phyloP scores from a whole-genome alignment of 345 rosid genomes.

The Reutealis trisperma region DNA sequence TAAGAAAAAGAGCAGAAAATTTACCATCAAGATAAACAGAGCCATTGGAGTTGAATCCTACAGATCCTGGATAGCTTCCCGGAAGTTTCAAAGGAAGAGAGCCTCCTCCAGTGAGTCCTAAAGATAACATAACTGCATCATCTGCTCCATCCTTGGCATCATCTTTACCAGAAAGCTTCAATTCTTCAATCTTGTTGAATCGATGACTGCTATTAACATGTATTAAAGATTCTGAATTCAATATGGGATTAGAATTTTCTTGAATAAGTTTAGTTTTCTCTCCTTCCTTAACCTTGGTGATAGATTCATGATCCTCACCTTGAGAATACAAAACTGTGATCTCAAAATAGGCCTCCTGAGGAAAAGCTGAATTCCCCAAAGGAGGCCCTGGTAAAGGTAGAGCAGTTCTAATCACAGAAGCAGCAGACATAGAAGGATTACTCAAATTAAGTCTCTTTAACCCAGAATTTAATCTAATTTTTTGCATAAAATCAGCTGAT shows the following conservation, averaged over 20 bases:
- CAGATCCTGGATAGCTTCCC: conserved; percentile 77
- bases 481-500: conserved; percentile 76
- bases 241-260: conserved; percentile 33
- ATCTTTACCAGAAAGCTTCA: conserved; percentile 39
- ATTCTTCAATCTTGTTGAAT: conserved; percentile 43
- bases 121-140: conserved; percentile 42
- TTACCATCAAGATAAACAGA: conserved; percentile 86
- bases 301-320: conserved; percentile 24
- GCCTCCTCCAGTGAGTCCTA: conserved; percentile 70
- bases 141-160: conserved; percentile 30
- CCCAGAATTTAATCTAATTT: conserved; percentile 63
- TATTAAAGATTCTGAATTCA: conserved; percentile 52
- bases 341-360: conserved; percentile 93
- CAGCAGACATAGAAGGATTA: conserved; percentile 37
- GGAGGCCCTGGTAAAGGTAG: conserved; percentile 92
- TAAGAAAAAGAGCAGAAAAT: background rate
- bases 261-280: conserved; percentile 68
- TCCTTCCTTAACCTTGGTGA: conserved; percentile 43
- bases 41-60: conserved; percentile 87
- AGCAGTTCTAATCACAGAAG: conserved; percentile 66
- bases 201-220: conserved; percentile 34
- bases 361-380: conserved; percentile 69
- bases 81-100: conserved; percentile 62
- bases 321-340: conserved; percentile 52
- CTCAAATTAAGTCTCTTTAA: conserved; percentile 24